A percentile compares a stretch with the other conserved stretches of the same genome.
Evolutionary conservation across 2,329 filamentous ascomycete species (phyloP).

Genomic region (Aureobasidium sp.): DNA sequence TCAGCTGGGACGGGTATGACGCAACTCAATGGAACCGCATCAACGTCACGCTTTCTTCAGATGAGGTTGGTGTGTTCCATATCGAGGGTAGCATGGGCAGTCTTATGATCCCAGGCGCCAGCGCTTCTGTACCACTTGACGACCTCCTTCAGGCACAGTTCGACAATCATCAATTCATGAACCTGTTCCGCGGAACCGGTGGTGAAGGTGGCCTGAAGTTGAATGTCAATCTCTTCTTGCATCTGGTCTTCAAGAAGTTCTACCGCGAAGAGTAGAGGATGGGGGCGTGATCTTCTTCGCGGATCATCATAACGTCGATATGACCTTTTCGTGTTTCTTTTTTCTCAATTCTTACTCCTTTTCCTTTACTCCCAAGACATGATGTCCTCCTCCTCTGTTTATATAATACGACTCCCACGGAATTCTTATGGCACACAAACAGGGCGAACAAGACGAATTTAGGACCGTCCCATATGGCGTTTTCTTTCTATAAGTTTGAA

Average conservation of each 20-base stretch:
- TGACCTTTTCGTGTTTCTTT: conserved; percentile 8
- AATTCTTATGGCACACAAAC: not conserved
- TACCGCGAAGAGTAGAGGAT: conserved; percentile 47
- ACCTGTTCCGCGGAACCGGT: conserved; percentile 63
- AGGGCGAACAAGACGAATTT: not conserved
- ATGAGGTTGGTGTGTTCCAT: conserved; percentile 88
- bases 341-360: not conserved
- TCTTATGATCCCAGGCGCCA: conserved; percentile 93
- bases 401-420: conserved; percentile 2
- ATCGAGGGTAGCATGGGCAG: conserved; percentile 84
- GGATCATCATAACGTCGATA: conserved; percentile 4
- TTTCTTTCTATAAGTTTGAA: not conserved
- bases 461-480: conserved; percentile 5
- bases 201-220: conserved; percentile 53
- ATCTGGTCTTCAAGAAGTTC: conserved; percentile 98
- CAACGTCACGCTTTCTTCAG: conserved; percentile 88
- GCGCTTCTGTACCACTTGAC: conserved; percentile 79
- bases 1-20: conserved; percentile 77
- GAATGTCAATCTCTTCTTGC: conserved; percentile 93
- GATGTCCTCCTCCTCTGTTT: conserved; percentile 2
- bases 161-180: conserved; percentile 93
- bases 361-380: not conserved
- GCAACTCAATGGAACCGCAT: conserved; percentile 84
- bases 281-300: not conserved
- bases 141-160: conserved; percentile 95